phyloP scores from a whole-genome alignment of 2,329 filamentous ascomycete species.

The Pseudonectria foliicola region DNA sequence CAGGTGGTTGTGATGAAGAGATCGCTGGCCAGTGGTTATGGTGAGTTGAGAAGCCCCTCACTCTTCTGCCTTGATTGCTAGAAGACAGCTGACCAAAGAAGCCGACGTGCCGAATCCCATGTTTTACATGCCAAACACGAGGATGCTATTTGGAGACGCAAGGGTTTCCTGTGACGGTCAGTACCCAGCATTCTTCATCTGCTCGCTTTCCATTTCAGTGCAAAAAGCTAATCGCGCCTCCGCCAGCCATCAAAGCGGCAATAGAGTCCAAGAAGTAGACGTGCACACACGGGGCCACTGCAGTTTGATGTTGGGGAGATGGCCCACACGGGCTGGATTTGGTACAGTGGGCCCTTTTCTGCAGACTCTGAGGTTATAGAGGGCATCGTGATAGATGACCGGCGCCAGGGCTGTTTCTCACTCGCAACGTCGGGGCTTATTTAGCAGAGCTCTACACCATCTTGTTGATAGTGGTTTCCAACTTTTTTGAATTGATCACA shows the following conservation, averaged over 20 bases:
- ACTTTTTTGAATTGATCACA: slow-evolving; percentile 9
- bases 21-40: slow-evolving; percentile 81
- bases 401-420: neutral
- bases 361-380: no score
- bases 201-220: neutral
- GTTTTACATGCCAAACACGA: slow-evolving; percentile 85
- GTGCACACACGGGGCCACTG: neutral
- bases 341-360: no score
- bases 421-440: no score
- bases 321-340: slow-evolving; percentile 7
- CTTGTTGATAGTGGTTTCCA: neutral
- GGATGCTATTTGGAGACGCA: slow-evolving; percentile 89
- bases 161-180: slow-evolving; percentile 74
- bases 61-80: accelerated
- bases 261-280: slow-evolving; percentile 28
- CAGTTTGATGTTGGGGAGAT: slow-evolving; percentile 1
- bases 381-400: neutral
- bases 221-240: slow-evolving; percentile 15
- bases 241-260: slow-evolving; percentile 34
- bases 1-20: slow-evolving; percentile 91
- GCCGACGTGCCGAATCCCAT: slow-evolving; percentile 89
- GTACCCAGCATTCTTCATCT: slow-evolving; percentile 19
- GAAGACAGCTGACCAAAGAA: slow-evolving; percentile 25
- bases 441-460: no score
- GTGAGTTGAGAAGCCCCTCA: slow-evolving; percentile 35